phyloP scores from a whole-genome alignment of 495 filamentous ascomycete genomes.

The Penicillium paxilli region DNA sequence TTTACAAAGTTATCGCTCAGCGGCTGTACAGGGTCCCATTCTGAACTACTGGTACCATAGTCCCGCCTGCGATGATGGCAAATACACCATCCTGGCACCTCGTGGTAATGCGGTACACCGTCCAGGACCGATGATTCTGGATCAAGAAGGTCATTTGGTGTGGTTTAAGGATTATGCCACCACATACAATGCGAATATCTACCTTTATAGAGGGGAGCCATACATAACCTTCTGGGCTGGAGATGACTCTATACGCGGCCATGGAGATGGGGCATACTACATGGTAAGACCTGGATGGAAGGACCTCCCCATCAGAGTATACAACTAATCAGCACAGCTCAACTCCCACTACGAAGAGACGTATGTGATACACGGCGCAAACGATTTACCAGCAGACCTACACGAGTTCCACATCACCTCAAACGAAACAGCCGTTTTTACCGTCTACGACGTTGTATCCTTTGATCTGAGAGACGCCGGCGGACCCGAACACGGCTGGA shows the following conservation, averaged over 20 bases:
- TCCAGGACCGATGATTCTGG: slow-evolving; percentile 45
- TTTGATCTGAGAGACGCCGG: slow-evolving; percentile 42
- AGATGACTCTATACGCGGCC: slow-evolving; percentile 44
- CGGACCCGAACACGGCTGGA: slow-evolving; percentile 45
- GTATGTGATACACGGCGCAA: slow-evolving; percentile 39
- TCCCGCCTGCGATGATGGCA: slow-evolving; percentile 32
- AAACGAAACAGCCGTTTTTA: slow-evolving; percentile 52
- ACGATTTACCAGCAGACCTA: slow-evolving; percentile 31
- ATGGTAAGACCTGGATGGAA: slow-evolving; percentile 38
- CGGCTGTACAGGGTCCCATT: slow-evolving; percentile 33
- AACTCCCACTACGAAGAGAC: slow-evolving; percentile 48
- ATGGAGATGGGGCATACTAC: slow-evolving; percentile 48
- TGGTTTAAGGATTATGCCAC: slow-evolving; percentile 39
- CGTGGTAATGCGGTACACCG: slow-evolving; percentile 37
- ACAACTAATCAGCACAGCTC: slow-evolving; percentile 29
- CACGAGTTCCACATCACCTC: slow-evolving; percentile 51
- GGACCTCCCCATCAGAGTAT: background rate
- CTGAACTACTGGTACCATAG: slow-evolving; percentile 36
- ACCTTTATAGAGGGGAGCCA: slow-evolving; percentile 37
- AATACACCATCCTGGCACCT: slow-evolving; percentile 44
- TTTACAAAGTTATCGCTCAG: slow-evolving; percentile 38
- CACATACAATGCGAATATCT: slow-evolving; percentile 43
- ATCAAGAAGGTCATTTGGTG: slow-evolving; percentile 41
- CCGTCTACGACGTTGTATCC: slow-evolving; percentile 43
- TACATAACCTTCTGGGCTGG: slow-evolving; percentile 56